Conservation (phyloP, 2,329 filamentous ascomycete genomes). For the Aspergillus felis region DNA sequence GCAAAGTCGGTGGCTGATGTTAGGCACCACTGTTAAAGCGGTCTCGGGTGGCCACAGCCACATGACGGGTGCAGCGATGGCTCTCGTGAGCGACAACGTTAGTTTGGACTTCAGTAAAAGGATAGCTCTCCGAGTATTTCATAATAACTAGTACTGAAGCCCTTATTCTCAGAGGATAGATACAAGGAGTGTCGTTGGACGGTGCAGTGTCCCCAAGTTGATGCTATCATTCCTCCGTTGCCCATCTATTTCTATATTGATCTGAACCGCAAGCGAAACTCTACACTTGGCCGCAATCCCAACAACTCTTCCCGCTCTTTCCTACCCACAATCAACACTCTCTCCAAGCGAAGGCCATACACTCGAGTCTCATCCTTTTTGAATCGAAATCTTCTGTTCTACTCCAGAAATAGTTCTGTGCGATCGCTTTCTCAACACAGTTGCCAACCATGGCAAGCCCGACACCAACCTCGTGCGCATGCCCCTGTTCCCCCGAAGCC, state of each 20-base stretch:
- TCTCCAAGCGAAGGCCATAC: background rate
- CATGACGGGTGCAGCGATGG: slow-evolving; percentile 12
- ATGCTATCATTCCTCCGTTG: background rate
- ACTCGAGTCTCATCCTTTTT: background rate
- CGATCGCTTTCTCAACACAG: slow-evolving; percentile 6
- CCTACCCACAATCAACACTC: slow-evolving; percentile 7
- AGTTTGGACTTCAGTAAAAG: background rate
- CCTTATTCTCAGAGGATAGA: background rate
- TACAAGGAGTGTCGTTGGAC: background rate
- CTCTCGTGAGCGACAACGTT: background rate
- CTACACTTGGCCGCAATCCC: slow-evolving; percentile 16
- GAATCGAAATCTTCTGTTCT: slow-evolving; percentile 6
- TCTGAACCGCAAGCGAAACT: slow-evolving; percentile 11
- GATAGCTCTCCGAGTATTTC: background rate
- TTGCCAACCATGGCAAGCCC: slow-evolving; percentile 44
- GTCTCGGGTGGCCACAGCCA: slow-evolving; percentile 13
- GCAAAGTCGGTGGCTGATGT: slow-evolving; percentile 1
- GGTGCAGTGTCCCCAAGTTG: background rate
- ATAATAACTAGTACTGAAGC: background rate
- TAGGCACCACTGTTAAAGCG: slow-evolving; percentile 12
- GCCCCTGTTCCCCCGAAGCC: slow-evolving; percentile 20
- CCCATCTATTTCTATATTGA: background rate
- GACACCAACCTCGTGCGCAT: slow-evolving; percentile 40
- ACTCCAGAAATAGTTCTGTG: slow-evolving; percentile 2
- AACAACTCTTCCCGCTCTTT: slow-evolving; percentile 13